Conservation (phyloP, 2,329 filamentous ascomycete species). For the Curvularia spicifera region DNA sequence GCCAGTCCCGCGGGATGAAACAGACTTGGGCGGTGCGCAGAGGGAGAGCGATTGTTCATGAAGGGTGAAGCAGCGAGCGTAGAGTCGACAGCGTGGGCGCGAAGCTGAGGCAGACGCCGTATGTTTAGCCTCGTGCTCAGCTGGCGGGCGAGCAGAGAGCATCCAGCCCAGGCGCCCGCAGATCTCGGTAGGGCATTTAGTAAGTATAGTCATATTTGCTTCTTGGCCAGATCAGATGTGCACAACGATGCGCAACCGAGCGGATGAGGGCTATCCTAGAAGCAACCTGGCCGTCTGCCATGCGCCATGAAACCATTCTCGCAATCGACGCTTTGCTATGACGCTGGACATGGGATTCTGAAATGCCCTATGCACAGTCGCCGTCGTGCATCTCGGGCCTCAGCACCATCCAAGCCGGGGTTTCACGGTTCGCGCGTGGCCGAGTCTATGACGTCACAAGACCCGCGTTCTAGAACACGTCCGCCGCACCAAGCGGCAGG, state of each 20-base stretch:
- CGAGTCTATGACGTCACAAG: background rate
- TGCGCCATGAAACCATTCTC: background rate
- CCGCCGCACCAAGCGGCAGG: background rate
- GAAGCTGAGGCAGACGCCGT: background rate
- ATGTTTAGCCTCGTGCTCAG: background rate
- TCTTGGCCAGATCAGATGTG: background rate
- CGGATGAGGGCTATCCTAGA: too few species aligned
- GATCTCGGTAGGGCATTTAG: background rate
- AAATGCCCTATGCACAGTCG: conserved; percentile 2
- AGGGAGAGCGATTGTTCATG: too few species aligned
- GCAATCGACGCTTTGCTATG: conserved; percentile 2
- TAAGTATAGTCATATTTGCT: background rate
- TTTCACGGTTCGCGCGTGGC: background rate
- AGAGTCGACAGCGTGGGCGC: background rate
- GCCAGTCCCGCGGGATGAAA: background rate
- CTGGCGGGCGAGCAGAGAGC: background rate
- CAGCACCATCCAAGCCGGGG: background rate
- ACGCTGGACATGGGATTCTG: conserved; percentile 10
- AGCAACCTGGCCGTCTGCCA: background rate
- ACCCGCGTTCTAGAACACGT: background rate
- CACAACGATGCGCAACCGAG: too few species aligned
- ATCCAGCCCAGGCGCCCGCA: background rate
- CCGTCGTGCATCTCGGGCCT: background rate
- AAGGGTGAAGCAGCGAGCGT: background rate
- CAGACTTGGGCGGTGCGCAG: too few species aligned